phyloP scores from a whole-genome alignment of 345 rosid species.

The Passiflora organensis region DNA sequence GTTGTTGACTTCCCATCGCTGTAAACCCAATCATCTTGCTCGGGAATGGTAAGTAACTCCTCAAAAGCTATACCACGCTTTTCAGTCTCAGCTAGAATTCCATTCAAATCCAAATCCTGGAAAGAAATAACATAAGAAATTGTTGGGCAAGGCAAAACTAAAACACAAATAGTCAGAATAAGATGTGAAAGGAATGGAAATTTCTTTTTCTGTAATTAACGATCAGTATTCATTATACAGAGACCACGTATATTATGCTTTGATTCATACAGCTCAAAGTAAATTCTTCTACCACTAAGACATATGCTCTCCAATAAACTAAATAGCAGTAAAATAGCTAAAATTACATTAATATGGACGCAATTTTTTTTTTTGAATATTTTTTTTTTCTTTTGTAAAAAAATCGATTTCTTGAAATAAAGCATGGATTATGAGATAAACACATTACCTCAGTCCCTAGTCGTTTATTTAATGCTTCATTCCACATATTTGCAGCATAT shows the following conservation, averaged over 20 bases:
- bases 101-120: constrained; percentile 76
- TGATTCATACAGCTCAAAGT: too few species aligned
- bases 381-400: too few species aligned
- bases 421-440: not conserved
- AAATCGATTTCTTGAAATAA: too few species aligned
- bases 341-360: not conserved
- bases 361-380: too few species aligned
- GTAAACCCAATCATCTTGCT: constrained; percentile 91
- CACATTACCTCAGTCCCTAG: constrained; percentile 76
- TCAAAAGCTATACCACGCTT: constrained; percentile 78
- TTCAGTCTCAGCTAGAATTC: constrained; percentile 68
- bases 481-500: constrained; percentile 99
- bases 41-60: constrained; percentile 79
- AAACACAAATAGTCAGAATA: too few species aligned
- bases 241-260: too few species aligned
- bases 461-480: constrained; percentile 94
- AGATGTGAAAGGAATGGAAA: too few species aligned
- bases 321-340: too few species aligned
- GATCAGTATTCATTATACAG: too few species aligned
- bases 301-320: too few species aligned
- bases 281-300: too few species aligned
- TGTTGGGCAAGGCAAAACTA: not conserved
- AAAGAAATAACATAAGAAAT: not conserved
- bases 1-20: constrained; percentile 97
- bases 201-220: too few species aligned